These are phyloP conservation scores for Tetrastigma voinierianum DNA, from an alignment of 164 flowering plant genomes.

Conservation along the genomic window DNA sequence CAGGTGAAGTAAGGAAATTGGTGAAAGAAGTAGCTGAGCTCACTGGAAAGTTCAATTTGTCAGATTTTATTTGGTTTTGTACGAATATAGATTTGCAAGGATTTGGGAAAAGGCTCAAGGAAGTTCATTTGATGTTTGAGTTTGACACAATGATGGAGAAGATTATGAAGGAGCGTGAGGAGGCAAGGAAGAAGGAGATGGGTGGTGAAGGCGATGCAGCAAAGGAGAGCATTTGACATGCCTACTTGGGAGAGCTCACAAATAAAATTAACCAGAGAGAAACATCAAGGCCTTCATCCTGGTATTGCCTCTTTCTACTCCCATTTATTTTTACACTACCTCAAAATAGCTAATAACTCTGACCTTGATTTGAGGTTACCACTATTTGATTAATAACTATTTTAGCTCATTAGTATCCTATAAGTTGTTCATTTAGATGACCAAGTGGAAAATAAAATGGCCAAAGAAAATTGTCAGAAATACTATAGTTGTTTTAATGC, in stretches of 20 bases:
- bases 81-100: conserved; percentile 36
- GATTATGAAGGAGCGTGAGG: conserved; percentile 27
- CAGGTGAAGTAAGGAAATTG: conserved; percentile 28
- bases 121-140: conserved; percentile 20
- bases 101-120: conserved; percentile 22
- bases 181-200: conserved; percentile 8
- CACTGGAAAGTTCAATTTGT: conserved; percentile 24
- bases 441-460: no score
- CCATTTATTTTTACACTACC: background rate
- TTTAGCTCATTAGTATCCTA: no score
- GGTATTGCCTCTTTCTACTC: background rate
- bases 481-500: no score
- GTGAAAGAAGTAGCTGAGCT: conserved; percentile 25
- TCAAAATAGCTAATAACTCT: background rate
- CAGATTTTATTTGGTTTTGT: conserved; percentile 25
- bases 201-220: background rate
- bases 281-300: conserved; percentile 25
- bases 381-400: no score
- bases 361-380: no score
- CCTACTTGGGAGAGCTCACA: conserved; percentile 19
- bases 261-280: conserved; percentile 19
- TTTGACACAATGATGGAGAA: conserved; percentile 36
- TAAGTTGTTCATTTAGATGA: no score
- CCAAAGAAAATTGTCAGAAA: no score
- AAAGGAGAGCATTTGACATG: conserved; percentile 21